phyloP scores from a whole-genome alignment of 306 rosid species.

The Coriaria nepalensis region DNA sequence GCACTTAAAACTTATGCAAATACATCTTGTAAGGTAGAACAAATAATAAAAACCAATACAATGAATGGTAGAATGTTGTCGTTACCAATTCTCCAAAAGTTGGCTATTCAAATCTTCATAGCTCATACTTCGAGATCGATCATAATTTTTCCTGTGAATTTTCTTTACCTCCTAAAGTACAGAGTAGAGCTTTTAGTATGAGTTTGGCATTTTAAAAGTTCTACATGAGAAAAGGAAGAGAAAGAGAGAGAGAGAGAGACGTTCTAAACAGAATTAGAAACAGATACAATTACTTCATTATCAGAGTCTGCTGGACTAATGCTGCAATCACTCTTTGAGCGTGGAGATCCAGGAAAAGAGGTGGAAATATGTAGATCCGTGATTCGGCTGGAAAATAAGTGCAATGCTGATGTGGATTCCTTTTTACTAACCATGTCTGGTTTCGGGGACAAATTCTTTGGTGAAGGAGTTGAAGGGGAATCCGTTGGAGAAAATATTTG shows the following conservation, averaged over 20 bases:
- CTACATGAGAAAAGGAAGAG: neutral
- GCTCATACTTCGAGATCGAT: constrained; percentile 19
- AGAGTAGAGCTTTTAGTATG: constrained; percentile 19
- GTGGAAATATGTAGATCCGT: constrained; percentile 29
- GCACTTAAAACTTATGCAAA: neutral
- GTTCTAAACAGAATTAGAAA: constrained; percentile 5
- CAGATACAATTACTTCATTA: constrained; percentile 36
- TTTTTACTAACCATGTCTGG: constrained; percentile 17
- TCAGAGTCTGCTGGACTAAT: constrained; percentile 46
- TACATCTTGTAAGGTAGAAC: neutral
- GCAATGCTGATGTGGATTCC: constrained; percentile 33
- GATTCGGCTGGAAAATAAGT: constrained; percentile 32
- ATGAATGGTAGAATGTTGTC: neutral
- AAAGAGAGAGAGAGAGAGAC: neutral
- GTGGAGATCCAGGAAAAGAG: constrained; percentile 42
- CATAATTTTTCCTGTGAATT: constrained; percentile 22
- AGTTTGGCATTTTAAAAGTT: constrained; percentile 7
- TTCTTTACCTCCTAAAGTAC: constrained; percentile 31
- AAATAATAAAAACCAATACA: constrained; percentile 1
- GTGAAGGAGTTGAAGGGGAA: constrained; percentile 42
- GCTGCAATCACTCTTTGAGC: constrained; percentile 32
- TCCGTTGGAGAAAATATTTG: constrained; percentile 44
- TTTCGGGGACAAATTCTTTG: constrained; percentile 22
- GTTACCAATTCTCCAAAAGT: constrained; percentile 45
- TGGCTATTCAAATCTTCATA: constrained; percentile 30